phyloP scores from a whole-genome alignment of 2,329 filamentous ascomycete genomes.

The Blastomyces silverae region DNA sequence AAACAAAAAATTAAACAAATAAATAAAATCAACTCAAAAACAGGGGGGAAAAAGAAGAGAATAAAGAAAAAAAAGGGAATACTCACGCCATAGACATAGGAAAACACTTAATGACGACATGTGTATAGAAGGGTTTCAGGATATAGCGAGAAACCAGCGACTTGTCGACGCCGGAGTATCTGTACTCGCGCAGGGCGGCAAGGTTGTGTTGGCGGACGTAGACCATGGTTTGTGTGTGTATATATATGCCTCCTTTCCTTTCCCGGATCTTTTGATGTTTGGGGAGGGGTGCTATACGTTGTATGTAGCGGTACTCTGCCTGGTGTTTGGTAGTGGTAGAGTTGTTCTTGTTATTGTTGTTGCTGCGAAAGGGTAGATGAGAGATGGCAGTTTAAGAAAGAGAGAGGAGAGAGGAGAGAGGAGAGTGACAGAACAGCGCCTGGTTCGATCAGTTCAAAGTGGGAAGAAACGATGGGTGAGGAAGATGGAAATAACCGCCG shows the following conservation, averaged over 20 bases:
- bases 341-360: not conserved
- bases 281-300: too few species aligned
- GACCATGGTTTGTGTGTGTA: constrained; percentile 60
- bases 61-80: constrained; percentile 4
- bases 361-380: not conserved
- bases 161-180: constrained; percentile 87
- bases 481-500: too few species aligned
- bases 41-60: not conserved
- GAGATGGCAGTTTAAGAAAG: not conserved
- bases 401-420: not conserved
- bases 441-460: too few species aligned
- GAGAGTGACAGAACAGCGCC: not conserved
- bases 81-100: constrained; percentile 86
- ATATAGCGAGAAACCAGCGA: constrained; percentile 87
- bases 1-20: not conserved
- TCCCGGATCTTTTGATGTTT: not conserved
- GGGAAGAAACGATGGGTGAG: too few species aligned
- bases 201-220: constrained; percentile 92
- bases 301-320: too few species aligned
- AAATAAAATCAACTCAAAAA: not conserved
- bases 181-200: constrained; percentile 83
- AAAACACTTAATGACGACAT: constrained; percentile 89
- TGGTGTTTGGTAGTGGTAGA: too few species aligned
- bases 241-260: not conserved
- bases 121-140: constrained; percentile 94